These are phyloP conservation scores for Athelia psychrophila DNA, from an alignment of 1,284 basidiomycete species.

Conservation along the genomic window DNA sequence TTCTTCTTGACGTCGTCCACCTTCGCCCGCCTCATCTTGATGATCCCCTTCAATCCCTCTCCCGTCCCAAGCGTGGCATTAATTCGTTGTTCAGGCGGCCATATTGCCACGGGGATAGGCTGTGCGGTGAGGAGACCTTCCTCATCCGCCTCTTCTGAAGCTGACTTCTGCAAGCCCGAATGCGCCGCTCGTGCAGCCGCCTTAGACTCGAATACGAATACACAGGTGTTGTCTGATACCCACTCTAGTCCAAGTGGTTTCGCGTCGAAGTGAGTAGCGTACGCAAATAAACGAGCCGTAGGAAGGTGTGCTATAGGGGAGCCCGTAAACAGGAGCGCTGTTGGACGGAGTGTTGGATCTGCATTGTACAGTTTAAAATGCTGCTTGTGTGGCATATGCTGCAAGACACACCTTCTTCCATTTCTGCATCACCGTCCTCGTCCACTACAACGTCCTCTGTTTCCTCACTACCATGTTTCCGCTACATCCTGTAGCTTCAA, in stretches of 20 bases:
- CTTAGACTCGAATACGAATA: conserved; percentile 66
- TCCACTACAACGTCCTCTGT: conserved; percentile 30
- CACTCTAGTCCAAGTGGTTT: conserved; percentile 72
- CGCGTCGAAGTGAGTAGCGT: conserved; percentile 69
- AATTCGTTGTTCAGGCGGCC: conserved; percentile 77
- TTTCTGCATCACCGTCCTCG: conserved; percentile 40
- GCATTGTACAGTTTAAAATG: conserved; percentile 12
- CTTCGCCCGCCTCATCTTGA: conserved; percentile 72
- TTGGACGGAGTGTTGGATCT: conserved; percentile 49
- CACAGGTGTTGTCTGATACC: conserved; percentile 76
- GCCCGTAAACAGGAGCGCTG: conserved; percentile 71
- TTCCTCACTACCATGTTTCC: conserved; percentile 38
- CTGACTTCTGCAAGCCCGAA: conserved; percentile 45
- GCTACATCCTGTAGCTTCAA: conserved; percentile 59
- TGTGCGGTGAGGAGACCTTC: conserved; percentile 60
- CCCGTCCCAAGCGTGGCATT: conserved; percentile 62
- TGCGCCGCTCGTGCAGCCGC: conserved; percentile 50
- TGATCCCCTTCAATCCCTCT: conserved; percentile 56
- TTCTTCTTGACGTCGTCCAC: conserved; percentile 69
- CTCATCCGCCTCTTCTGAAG: conserved; percentile 47
- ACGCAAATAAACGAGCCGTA: conserved; percentile 71
- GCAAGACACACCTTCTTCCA: conserved; percentile 34
- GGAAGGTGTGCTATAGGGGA: conserved; percentile 66
- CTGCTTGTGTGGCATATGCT: neutral
- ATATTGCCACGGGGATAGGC: conserved; percentile 64